Evolutionary conservation across 2,329 filamentous ascomycete genomes (phyloP), one percentile per base, ranked within the genome.

Genomic region (Fusarium camptoceras): DNA sequence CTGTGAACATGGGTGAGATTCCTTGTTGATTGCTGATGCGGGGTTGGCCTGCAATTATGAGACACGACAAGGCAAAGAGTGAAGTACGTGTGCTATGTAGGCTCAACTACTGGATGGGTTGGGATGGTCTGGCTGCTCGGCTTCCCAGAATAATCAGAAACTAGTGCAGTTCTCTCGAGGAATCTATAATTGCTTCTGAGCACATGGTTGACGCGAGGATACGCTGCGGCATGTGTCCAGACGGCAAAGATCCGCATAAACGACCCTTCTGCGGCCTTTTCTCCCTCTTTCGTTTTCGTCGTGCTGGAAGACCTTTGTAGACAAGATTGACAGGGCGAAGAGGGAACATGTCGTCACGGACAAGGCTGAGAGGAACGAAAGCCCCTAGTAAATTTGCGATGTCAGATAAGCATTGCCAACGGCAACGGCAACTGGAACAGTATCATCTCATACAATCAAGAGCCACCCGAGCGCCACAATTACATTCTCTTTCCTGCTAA

Each of bases 121-220:
- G 51, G 39, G 65, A 49, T 58, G 43, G 50, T 30, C 54, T 64
- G 22, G 24, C 30, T 44, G 37, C 22, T 48, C 53, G 22, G 22
- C 12, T 20, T 22, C 30, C 59, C 15, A 58, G 39, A 61, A 46
- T 22, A 66, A 61, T 56, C 64, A 54, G 59, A 56, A 64, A 53
- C 51, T 76, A 75, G 73, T 72, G 67, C 68, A 75, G 75, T 77
- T 77, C 69, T 50, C 75, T 42, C 74, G 76, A 51, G 73, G 62
- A 66, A 77, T 76, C 71, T 74, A 77, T 74, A 75, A 75, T 77
- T 77, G 73, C 76, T 77, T 77, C 63, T 77, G 64, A 48, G 46
- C 39, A 61, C 56, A 60, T 58, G 64, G 59, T 51, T 28, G 42
- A 64, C 54, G 61, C 55, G 43, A 68, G 64, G 39, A 56, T 55